Percentiles rank a stretch among this genome's conserved stretches.
phyloP scores from a whole-genome alignment of 805 yeast species.

The Candida chilensis region DNA sequence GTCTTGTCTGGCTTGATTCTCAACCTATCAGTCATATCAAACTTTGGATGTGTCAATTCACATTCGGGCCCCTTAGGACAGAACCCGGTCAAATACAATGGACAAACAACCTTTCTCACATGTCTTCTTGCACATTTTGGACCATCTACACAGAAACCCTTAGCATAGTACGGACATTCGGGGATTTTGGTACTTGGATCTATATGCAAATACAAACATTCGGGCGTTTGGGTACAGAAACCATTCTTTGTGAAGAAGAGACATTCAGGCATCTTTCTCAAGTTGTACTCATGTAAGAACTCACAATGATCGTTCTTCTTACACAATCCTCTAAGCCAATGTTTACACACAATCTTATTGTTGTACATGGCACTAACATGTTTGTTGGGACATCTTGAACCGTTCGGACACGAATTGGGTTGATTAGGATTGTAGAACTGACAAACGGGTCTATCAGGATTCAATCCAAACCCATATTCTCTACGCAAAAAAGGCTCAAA shows the following conservation, averaged over 20 bases:
- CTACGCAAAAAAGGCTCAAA: slow-evolving; percentile 78
- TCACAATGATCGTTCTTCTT: slow-evolving; percentile 96
- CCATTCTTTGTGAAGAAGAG: slow-evolving; percentile 77
- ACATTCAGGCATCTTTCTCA: slow-evolving; percentile 96
- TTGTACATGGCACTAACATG: slow-evolving; percentile 53
- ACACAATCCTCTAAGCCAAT: slow-evolving; percentile 96
- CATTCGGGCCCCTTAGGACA: slow-evolving; percentile 86
- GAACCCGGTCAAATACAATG: slow-evolving; percentile 77
- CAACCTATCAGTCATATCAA: slow-evolving; percentile 21
- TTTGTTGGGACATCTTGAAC: slow-evolving; percentile 77
- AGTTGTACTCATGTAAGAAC: slow-evolving; percentile 88
- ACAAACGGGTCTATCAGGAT: slow-evolving; percentile 87
- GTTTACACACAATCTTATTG: slow-evolving; percentile 82
- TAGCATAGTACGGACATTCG: slow-evolving; percentile 71
- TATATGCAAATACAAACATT: slow-evolving; percentile 85
- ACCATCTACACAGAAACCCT: slow-evolving; percentile 90
- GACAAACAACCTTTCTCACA: slow-evolving; percentile 67
- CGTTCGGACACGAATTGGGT: slow-evolving; percentile 75
- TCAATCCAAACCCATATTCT: slow-evolving; percentile 75
- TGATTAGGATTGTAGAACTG: slow-evolving; percentile 48
- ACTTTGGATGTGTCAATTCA: slow-evolving; percentile 52
- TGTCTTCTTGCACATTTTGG: slow-evolving; percentile 81
- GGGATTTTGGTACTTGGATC: slow-evolving; percentile 89
- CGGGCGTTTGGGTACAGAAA: slow-evolving; percentile 86
- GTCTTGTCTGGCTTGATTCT: slow-evolving; percentile 34